Percentiles rank a stretch among this genome's conserved stretches.
phyloP scores from a whole-genome alignment of 805 yeast genomes.

The Saturnispora quitensis region DNA sequence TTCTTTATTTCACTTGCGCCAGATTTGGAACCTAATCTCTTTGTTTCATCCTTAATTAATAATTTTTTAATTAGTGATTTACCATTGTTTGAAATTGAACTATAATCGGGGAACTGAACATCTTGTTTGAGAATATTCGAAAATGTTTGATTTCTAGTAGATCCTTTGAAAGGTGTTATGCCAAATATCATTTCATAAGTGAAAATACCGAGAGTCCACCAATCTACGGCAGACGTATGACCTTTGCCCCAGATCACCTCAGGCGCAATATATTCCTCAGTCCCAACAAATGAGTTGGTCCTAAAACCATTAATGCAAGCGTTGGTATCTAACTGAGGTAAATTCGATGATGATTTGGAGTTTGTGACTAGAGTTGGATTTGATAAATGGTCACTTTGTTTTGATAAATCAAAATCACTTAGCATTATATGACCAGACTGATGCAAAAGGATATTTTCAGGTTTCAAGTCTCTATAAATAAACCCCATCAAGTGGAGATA shows the following conservation, averaged over 20 bases:
- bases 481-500: constrained; percentile 95
- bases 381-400: constrained; percentile 71
- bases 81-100: constrained; percentile 58
- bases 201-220: constrained; percentile 98
- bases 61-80: constrained; percentile 72
- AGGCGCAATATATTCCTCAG: constrained; percentile 98
- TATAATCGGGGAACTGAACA: constrained; percentile 62
- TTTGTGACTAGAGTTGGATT: constrained; percentile 56
- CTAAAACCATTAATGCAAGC: constrained; percentile 93
- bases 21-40: constrained; percentile 80
- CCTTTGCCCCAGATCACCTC: constrained; percentile 97
- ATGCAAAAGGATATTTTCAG: constrained; percentile 89
- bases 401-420: constrained; percentile 90
- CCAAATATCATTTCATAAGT: constrained; percentile 93
- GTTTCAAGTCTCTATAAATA: constrained; percentile 92
- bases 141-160: constrained; percentile 80
- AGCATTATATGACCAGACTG: constrained; percentile 98
- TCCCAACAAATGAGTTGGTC: constrained; percentile 97
- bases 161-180: constrained; percentile 93
- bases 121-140: constrained; percentile 79
- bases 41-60: constrained; percentile 78
- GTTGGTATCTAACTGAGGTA: constrained; percentile 80
- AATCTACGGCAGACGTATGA: constrained; percentile 95
- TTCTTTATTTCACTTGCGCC: constrained; percentile 94
- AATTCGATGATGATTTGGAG: constrained; percentile 20